These are phyloP conservation scores for Candida namnaoensis DNA, from an alignment of 805 yeast species.

Conservation along the genomic window DNA sequence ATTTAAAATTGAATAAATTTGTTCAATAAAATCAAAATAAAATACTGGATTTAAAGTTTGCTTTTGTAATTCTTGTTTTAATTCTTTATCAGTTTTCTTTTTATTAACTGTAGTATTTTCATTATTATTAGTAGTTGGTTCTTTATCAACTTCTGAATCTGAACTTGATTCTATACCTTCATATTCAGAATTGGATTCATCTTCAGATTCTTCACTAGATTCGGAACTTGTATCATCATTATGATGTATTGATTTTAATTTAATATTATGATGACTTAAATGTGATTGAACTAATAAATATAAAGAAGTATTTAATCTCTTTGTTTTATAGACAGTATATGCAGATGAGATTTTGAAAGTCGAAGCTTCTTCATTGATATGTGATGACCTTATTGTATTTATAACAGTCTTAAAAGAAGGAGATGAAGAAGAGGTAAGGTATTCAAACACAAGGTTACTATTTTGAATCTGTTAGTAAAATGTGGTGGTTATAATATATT, in stretches of 20 bases:
- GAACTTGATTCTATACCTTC: neutral
- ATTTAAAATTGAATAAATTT: slow-evolving; percentile 40
- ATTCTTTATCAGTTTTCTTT: slow-evolving; percentile 9
- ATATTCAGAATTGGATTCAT: slow-evolving; percentile 1
- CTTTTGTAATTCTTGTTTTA: neutral
- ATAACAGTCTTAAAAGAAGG: slow-evolving; percentile 22
- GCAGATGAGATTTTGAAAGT: slow-evolving; percentile 11
- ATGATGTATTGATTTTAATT: slow-evolving; percentile 7
- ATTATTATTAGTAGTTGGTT: too few species aligned
- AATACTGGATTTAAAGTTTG: slow-evolving; percentile 35
- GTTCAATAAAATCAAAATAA: slow-evolving; percentile 44
- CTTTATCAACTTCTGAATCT: too few species aligned
- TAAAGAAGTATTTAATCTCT: slow-evolving; percentile 7
- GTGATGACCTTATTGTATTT: slow-evolving; percentile 12
- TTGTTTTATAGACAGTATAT: slow-evolving; percentile 9
- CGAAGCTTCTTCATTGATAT: slow-evolving; percentile 3
- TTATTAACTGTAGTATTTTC: too few species aligned
- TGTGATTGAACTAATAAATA: slow-evolving; percentile 11
- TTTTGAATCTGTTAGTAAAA: neutral
- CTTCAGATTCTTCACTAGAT: neutral
- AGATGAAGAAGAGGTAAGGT: slow-evolving; percentile 23
- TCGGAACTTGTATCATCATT: slow-evolving; percentile 2
- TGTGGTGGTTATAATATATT: too few species aligned
- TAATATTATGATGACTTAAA: slow-evolving; percentile 4
- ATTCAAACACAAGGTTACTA: slow-evolving; percentile 27